Evolutionary conservation across 148 eudicot species (phyloP).

Genomic region (Fallopia convolvulus): DNA sequence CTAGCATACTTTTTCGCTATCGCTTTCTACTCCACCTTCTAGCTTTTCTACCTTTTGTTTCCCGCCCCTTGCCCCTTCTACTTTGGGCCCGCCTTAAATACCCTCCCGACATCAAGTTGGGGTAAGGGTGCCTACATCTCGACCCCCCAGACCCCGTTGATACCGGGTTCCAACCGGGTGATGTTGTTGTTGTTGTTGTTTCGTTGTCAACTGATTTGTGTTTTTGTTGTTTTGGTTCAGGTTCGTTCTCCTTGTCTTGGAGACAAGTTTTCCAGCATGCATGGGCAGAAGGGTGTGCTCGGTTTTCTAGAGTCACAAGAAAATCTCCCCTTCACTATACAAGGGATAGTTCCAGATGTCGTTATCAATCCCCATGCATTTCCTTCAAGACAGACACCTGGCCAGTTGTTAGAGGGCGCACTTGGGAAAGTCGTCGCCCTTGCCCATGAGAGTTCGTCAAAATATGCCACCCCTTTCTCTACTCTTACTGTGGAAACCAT

Average conservation of each 20-base stretch:
- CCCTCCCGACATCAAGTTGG: no score
- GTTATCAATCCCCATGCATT: constrained; percentile 97
- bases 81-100: no score
- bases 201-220: neutral
- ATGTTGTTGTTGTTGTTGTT: no score
- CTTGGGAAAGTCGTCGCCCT: constrained; percentile 86
- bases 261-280: constrained; percentile 96
- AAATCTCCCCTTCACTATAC: constrained; percentile 81
- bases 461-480: constrained; percentile 86
- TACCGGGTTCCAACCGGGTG: no score
- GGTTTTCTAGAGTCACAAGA: constrained; percentile 85
- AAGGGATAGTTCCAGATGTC: constrained; percentile 95
- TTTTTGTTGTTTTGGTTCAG: constrained; percentile 25
- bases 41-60: no score
- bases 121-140: no score
- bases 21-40: no score
- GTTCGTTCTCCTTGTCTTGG: constrained; percentile 91
- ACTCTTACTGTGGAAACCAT: constrained; percentile 78
- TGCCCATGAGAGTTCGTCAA: constrained; percentile 62
- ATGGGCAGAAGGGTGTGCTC: constrained; percentile 94
- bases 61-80: no score
- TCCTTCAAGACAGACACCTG: constrained; percentile 95
- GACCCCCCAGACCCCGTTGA: no score
- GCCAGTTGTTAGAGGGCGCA: constrained; percentile 88
- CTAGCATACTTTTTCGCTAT: no score